These are phyloP conservation scores for Coelastrella sp. DNA, from an alignment of 139 green algal genomes.

Conservation along the genomic window DNA sequence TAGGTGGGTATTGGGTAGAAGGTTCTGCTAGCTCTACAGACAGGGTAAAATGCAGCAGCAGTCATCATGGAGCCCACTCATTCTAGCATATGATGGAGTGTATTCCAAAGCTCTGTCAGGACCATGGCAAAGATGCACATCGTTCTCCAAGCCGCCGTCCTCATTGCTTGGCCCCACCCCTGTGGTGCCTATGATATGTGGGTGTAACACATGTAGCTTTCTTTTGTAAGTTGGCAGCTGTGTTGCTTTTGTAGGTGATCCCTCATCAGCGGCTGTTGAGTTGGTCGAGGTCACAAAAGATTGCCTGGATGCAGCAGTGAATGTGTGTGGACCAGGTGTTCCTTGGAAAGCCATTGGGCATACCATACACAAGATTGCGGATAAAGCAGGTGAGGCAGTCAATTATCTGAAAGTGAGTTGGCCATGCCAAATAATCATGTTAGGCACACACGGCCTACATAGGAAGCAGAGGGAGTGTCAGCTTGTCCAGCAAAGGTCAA, in stretches of 20 bases:
- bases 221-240: background rate
- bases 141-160: too few species aligned
- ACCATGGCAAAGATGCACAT: too few species aligned
- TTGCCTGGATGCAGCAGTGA: constrained; percentile 80
- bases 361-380: constrained; percentile 67
- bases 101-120: too few species aligned
- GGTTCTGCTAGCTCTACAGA: too few species aligned
- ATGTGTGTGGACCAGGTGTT: constrained; percentile 81
- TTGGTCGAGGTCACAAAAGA: constrained; percentile 27
- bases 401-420: background rate
- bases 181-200: too few species aligned
- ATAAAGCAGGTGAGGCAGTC: background rate
- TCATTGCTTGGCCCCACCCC: too few species aligned
- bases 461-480: too few species aligned
- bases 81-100: too few species aligned
- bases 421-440: background rate
- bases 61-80: too few species aligned
- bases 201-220: background rate
- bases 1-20: constrained; percentile 57
- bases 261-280: constrained; percentile 13
- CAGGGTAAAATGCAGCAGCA: too few species aligned
- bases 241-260: background rate
- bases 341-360: constrained; percentile 84
- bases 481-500: too few species aligned
- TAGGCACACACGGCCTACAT: too few species aligned